Evolutionary conservation across 352 stramenopile species (phyloP), one percentile per base, ranked within the genome.

Genomic region (Phytophthora rubi): DNA sequence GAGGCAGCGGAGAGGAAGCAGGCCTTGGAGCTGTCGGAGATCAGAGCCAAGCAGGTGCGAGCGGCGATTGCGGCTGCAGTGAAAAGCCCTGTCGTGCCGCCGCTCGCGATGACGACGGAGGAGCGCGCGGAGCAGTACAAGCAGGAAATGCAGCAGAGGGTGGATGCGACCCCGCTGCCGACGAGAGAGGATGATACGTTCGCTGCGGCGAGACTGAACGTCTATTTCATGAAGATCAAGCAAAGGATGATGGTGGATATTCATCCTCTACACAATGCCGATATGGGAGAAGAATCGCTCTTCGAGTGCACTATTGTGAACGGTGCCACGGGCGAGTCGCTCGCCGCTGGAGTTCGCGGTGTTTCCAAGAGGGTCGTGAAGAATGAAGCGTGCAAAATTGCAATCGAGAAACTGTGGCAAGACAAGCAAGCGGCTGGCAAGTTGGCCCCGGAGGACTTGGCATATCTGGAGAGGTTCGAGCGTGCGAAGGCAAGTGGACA

Each of bases 391-490:
- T 79, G 77, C 16, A 87, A 85, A 76, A 62, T 76, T 23, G 82
- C 77, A 6, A 91, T 92, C 42, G 80, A 95, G 45, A 94, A 89
- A 58, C 65, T 97, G 0, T 90, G 90, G 72, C 75, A 87, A 39
- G 76, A 83, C 37, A 98, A 98, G 55, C 77, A 82, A 54, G 71
- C 72, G 16, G 73, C 82, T 28, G 82, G 76, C 1, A 86, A 83
- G 23, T 68, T 86, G 47, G 58, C 77, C 12, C 66, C 80, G 8
- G 81, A 87, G 59, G 88, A 96, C 23, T 33, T 86, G 52, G 59
- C 79, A 33, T 87, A 97, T 23, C 80, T 92, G 70, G 84, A 85
- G 15, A 73, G 73, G 48, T 79, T 80, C 10, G 71, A 86, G 42
- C 59, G 71, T 61, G 53, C 64, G 2, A 63, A 79, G 44, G 57